Base-by-base conservation (phyloP, 306 rosid genomes). In the Corylus americana region DNA sequence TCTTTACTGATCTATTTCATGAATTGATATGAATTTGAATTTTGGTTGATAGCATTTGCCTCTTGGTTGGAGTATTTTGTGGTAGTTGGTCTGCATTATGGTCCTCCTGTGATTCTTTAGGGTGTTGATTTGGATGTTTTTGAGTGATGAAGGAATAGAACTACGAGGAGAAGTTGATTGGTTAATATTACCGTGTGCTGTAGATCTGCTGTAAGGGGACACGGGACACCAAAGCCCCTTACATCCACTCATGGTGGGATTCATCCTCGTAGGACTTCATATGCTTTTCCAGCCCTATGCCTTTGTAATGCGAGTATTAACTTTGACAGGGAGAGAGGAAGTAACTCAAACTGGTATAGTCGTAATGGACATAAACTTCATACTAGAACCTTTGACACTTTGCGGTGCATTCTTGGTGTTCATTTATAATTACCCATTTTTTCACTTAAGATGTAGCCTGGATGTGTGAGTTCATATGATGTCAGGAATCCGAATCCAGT, bases 11-110 rank as follows among this genome's bases (percentile, higher is more conserved):
- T 51, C 25, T 17, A 8, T 4, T 68, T n/a, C 31, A 22, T 48
- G 63, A 25, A 44, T 71, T 71, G 37, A 62, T n/a, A 76, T 62
- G 74, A 27, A 5, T 81, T 13, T 70, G 55, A 16, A 37, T 39
- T 71, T 79, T 75, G 45, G 45, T 42, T 42, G 39, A 20, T 54
- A 1, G 29, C 27, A 39, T 39, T 68, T 37, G 20, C 29, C 72
- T 39, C 18, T 44, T 42, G 14, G 8, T 68, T 42, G 72, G 51
- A 68, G 50, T 42, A 18, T 68, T 18, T 39, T 18, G 72, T 42
- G 10, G 51, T 67, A 67, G 47, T 31, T 64, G 7, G 72, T 44
- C 48, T 68, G 25, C n/a, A 42, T 67, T 4, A 42, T 68, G 48
- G 13, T 20, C 2, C 8, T 68, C 11, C 51, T 42, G 50, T 37